Evolutionary conservation across 495 filamentous ascomycete species (phyloP), one percentile per base, ranked within the genome.

Genomic region (Lophiotrema nucula): DNA sequence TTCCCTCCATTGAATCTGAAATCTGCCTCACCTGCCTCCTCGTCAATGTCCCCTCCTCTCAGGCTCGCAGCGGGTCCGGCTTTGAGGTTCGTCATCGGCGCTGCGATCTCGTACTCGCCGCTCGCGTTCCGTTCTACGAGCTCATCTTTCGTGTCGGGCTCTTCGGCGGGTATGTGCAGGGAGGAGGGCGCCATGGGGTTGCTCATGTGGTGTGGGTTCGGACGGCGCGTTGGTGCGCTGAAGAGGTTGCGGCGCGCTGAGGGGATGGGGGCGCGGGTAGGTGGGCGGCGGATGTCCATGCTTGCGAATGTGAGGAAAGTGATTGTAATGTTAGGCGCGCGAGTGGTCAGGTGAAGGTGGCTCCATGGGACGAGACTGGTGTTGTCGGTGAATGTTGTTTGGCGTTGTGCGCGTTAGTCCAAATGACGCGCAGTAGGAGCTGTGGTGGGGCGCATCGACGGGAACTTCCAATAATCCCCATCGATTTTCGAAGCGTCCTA

Each of bases 121-220:
- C 88, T 84, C 68, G 84, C 76, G 69, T 93, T 84, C 60, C 85
- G 78, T 13, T 88, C 82, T 8, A 92, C 83, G 28, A 95, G 91
- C 31, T 91, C 89, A 33, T 77, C 77, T 2, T 78, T 77, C 26
- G 83, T 79, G 16, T 73, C 73, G 8, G 73, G 65, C 5, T 60
- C 75, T 47, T 70, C 70, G 6, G 67, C 50, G 31, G 69, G 67
- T 24, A 74, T 65, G 18, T 70, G 71, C 2, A 68, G 68, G 2
- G 69, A 59, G 42, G 68, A 60, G n/a, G n/a, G n/a, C 10, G 72
- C 56, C n/a, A 70, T 66, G 10, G 76, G 50, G 1, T 41, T 72
- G 39, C 6, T 23, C 18, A 28, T 22, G 35, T 33, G 41, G n/a
- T n/a, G n/a, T n/a, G n/a, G n/a, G 33, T 27, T 15, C 81, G 76